Evolutionary conservation across 2,329 filamentous ascomycete genomes (phyloP).

Genomic region (Aspergillus japonicus): DNA sequence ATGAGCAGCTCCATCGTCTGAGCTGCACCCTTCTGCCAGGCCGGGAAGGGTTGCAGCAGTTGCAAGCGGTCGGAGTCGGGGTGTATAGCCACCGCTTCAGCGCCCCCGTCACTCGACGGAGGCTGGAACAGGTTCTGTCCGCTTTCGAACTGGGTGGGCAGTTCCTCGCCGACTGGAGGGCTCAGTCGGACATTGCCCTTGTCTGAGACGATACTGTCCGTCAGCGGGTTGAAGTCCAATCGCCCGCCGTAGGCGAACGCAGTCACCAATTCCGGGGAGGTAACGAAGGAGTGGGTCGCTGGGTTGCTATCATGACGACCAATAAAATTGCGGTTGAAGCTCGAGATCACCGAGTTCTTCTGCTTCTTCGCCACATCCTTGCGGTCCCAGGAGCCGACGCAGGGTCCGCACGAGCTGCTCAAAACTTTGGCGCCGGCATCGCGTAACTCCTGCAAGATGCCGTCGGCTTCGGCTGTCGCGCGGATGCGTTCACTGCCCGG

Average conservation of each 20-base stretch:
- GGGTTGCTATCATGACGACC: conserved; percentile 93
- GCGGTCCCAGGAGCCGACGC: conserved; percentile 91
- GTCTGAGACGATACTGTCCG: conserved; percentile 4
- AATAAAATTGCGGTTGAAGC: conserved; percentile 98
- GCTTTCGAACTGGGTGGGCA: conserved; percentile 74
- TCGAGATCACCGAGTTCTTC: conserved; percentile 91
- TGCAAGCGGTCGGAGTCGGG: conserved; percentile 20
- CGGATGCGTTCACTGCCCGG: conserved; percentile 93
- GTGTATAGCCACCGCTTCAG: conserved; percentile 10
- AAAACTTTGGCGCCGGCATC: conserved; percentile 90
- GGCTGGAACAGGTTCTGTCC: conserved; percentile 68
- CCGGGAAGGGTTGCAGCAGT: conserved; percentile 15
- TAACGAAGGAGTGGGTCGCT: conserved; percentile 85
- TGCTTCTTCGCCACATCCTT: conserved; percentile 77
- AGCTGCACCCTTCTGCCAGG: conserved; percentile 59
- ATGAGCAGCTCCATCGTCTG: conserved; percentile 80
- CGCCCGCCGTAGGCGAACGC: conserved; percentile 74
- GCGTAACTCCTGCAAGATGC: conserved; percentile 86
- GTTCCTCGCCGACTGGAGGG: conserved; percentile 73
- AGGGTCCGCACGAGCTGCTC: conserved; percentile 87
- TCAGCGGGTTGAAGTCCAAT: conserved; percentile 20
- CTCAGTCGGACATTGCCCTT: conserved; percentile 72
- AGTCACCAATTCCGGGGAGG: conserved; percentile 81
- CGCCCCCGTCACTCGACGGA: conserved; percentile 11
- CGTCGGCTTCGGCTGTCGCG: conserved; percentile 81